Evolutionary conservation across 495 filamentous ascomycete genomes (phyloP), one percentile per base, ranked within the genome.

Genomic region (Patellaria atrata): DNA sequence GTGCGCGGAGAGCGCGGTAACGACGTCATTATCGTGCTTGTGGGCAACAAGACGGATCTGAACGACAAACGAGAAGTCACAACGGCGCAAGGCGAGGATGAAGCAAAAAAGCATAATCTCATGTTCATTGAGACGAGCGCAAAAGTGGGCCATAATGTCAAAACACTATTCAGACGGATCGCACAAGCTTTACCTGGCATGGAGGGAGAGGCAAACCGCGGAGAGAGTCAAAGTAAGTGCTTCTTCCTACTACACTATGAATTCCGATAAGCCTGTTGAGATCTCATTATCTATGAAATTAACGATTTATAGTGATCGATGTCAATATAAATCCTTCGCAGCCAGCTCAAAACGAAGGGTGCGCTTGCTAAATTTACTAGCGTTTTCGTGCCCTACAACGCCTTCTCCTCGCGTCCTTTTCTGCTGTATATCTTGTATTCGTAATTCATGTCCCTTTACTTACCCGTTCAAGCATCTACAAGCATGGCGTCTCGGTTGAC

Each of bases 71-170:
- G 89, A 16, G 86, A 96, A 57, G 87, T 97, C 38, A 96, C 85
- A 27, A 82, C 81, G 15, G 70, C 76, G 47, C 84, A 94, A 62
- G 89, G 89, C 37, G 91, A 97, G 57, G 87, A 94, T 51, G 91
- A 96, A 56, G 91, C 91, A n/a, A 89, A 89, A 67, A 84, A 84
- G 66, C 82, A 86, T 53, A 85, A 86, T 33, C 61, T 93, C 41
- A 91, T 96, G 79, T 97, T 94, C 43, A 85, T 97, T 54, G 89
- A 97, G 68, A 97, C 89, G 34, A 93, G 84, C 60, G 89, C 89
- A 24, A 97, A 96, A 69, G 73, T 93, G 4, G 89, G 89, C 6
- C 87, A 96, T 54, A 97, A 97, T 53, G 89, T 97, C 41, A 96
- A 97, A 68, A 79, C 74, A 38, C 68, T 97, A 33, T 97, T 97